Conservation (phyloP, 2,329 filamentous ascomycete species). For the Penicillium sp. region DNA sequence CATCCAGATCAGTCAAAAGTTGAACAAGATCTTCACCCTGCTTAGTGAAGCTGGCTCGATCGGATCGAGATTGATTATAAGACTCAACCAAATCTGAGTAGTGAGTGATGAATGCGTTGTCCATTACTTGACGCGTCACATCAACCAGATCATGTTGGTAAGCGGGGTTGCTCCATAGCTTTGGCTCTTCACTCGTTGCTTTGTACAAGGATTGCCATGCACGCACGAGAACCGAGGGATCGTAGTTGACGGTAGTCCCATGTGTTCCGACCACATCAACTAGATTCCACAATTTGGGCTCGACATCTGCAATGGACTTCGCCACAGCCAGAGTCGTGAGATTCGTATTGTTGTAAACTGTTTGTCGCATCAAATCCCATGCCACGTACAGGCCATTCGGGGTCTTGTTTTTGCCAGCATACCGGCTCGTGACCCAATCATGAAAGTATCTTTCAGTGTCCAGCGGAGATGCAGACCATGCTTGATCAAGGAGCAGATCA, state of each 20-base stretch:
- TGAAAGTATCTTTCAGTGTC: conserved; percentile 50
- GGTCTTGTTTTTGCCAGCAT: conserved; percentile 31
- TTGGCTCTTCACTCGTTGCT: conserved; percentile 33
- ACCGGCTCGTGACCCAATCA: conserved; percentile 49
- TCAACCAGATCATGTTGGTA: conserved; percentile 54
- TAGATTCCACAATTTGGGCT: conserved; percentile 47
- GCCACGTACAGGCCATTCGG: conserved; percentile 43
- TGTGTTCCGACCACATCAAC: conserved; percentile 37
- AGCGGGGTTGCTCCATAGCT: conserved; percentile 45
- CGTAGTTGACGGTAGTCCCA: conserved; percentile 46
- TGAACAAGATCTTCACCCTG: conserved; percentile 34
- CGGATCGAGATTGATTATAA: conserved; percentile 30
- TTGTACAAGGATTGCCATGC: conserved; percentile 45
- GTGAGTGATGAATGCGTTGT: conserved; percentile 48
- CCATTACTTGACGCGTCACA: conserved; percentile 52
- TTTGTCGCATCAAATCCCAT: conserved; percentile 50
- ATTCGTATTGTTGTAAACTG: conserved; percentile 54
- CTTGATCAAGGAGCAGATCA: conserved; percentile 54
- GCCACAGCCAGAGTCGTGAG: conserved; percentile 44
- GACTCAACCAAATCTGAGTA: conserved; percentile 42
- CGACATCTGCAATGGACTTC: conserved; percentile 51
- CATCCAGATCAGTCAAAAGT: conserved; percentile 44
- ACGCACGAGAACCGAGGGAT: conserved; percentile 38
- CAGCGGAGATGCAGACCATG: conserved; percentile 49
- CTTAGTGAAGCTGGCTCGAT: conserved; percentile 23